These are phyloP conservation scores for Fusarium sp. DNA, from an alignment of 2,329 filamentous ascomycete genomes.

Conservation along the genomic window DNA sequence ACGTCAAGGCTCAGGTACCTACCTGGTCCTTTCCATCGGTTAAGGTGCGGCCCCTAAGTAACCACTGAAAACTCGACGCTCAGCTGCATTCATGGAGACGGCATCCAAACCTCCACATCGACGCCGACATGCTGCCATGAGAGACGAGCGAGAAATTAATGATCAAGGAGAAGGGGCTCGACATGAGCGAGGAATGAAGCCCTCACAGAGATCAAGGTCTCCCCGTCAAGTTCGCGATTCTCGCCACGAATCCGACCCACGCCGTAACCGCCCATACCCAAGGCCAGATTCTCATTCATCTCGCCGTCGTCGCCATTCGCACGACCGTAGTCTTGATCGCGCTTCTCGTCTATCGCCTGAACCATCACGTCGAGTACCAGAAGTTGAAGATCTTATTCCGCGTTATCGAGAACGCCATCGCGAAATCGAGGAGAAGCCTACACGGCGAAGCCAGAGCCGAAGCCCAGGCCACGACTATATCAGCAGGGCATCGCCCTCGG, in stretches of 20 bases:
- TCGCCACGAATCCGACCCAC: constrained; percentile 44
- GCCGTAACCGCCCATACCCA: constrained; percentile 47
- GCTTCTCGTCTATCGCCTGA: constrained; percentile 40
- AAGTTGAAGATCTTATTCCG: constrained; percentile 51
- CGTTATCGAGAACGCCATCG: constrained; percentile 49
- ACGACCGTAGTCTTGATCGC: constrained; percentile 51
- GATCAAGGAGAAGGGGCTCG: constrained; percentile 51
- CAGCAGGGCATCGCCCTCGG: constrained; percentile 49
- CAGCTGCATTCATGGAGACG: constrained; percentile 44
- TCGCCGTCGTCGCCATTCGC: constrained; percentile 51
- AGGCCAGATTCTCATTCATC: constrained; percentile 46
- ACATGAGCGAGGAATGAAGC: constrained; percentile 47
- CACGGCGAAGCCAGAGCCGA: constrained; percentile 48
- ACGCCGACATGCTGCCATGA: constrained; percentile 54
- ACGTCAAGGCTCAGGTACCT: constrained; percentile 16
- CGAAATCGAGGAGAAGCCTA: constrained; percentile 45
- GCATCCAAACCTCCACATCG: constrained; percentile 47
- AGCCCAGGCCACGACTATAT: constrained; percentile 44
- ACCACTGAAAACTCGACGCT: constrained; percentile 52
- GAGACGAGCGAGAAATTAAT: constrained; percentile 50
- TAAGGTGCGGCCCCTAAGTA: constrained; percentile 45
- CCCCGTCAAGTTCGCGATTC: constrained; percentile 43
- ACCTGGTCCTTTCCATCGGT: constrained; percentile 43
- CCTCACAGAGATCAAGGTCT: constrained; percentile 46
- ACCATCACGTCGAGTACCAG: constrained; percentile 41